phyloP scores from a whole-genome alignment of 192 early-diverging fungal species.

The Pilobolus umbonatus region DNA sequence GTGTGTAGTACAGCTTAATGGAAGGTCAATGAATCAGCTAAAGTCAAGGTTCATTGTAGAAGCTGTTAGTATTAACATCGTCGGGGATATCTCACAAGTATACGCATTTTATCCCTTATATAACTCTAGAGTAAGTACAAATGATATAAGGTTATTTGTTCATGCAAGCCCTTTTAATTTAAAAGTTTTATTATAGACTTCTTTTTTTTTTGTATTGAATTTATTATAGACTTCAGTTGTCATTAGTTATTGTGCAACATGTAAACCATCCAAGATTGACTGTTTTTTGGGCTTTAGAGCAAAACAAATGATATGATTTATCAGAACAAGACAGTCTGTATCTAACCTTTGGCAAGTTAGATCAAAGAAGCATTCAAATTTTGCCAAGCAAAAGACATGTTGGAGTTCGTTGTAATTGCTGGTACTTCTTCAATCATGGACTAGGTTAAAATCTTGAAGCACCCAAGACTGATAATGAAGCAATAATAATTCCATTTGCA shows the following conservation, averaged over 20 bases:
- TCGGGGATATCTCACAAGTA: conserved; percentile 5
- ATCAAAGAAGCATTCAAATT: conserved; percentile 3
- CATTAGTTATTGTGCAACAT: conserved; percentile 6
- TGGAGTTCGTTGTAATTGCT: conserved; percentile 4
- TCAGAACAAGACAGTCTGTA: neutral
- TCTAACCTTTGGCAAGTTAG: neutral
- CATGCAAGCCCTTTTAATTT: conserved; percentile 6
- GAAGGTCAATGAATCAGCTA: conserved; percentile 2
- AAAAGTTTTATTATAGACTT: conserved; percentile 8
- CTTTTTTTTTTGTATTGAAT: too few relatives aligned
- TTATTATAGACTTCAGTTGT: conserved; percentile 3
- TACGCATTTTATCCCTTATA: conserved; percentile 2
- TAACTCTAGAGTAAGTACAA: conserved; percentile 1
- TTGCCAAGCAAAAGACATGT: neutral
- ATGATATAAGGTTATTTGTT: conserved; percentile 9
- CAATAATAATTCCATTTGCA: conserved; percentile 8
- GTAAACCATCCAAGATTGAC: neutral
- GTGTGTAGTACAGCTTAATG: conserved; percentile 4
- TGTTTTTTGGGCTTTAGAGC: neutral
- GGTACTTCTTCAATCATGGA: conserved; percentile 2
- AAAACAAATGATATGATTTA: neutral
- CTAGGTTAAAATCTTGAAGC: conserved; percentile 6
- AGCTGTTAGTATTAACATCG: conserved; percentile 6
- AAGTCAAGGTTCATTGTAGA: conserved; percentile 1
- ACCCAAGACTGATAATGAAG: conserved; percentile 4